Evolutionary conservation across 176 grass and related monocot genomes (phyloP), one percentile per base, ranked within the genome.

Genomic region (Avena sativa): DNA sequence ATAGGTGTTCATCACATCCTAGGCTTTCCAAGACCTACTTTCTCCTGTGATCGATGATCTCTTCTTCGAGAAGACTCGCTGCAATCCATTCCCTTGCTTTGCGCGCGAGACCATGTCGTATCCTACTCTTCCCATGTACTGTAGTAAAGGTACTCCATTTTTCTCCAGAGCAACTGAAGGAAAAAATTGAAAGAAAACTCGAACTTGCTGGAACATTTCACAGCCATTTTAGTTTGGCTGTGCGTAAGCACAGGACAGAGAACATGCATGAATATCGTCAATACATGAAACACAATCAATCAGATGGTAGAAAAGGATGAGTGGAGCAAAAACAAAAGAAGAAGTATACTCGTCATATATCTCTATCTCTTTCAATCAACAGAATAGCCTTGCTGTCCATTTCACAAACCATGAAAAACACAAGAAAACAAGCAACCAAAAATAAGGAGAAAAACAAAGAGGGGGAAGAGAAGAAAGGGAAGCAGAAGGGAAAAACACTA

Each of bases 321-420:
- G 2, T 65, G 59, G 26, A 25, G 16, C 19, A 89, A 86, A 89
- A 86, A 66, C 68, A 71, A 92, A 50, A 89, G 36, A 87, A 80
- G 80, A 63, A 71, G 17, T 89, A 89, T 86, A 83, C 74, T 69
- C 56, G 40, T 43, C 40, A 43, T 43, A 76, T 92, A 89, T 86
- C 65, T 91, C 46, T 86, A 71, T 91, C 86, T 89, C 64, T 89
- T 86, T 92, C 63, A 86, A 89, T 86, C 86, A 86, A 92, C 86
- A 83, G 63, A 89, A 91, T 72, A 57, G 78, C 83, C 71, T 82
- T 46, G 83, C 83, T 91, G 82, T 78, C 58, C 55, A 84, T 71
- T 88, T 85, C 73, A 87, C 88, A 93, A 82, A 81, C 78, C 61
- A 85, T 72, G 62, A 78, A 56, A 52, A 52, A 15, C 76, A 85